Evolutionary conservation across 768 basidiomycete genomes (phyloP).

Genomic region (Ramaria sp.): DNA sequence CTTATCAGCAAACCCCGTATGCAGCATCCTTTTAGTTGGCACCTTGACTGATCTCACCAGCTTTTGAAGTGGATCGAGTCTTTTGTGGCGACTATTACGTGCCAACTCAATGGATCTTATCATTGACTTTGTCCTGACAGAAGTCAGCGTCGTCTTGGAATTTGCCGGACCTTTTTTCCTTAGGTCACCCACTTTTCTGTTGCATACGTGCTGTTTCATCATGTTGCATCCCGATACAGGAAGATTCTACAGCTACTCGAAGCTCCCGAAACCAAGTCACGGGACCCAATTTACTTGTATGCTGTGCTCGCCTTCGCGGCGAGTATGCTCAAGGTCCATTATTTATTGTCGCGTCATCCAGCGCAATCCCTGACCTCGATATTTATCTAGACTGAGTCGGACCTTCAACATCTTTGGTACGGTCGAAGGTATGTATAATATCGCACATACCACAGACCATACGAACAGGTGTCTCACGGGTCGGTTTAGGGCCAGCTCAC

Average conservation of each 20-base stretch:
- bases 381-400: conserved; percentile 6
- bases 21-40: background rate
- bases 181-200: conserved; percentile 12
- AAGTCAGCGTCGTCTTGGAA: conserved; percentile 20
- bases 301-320: conserved; percentile 8
- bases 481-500: conserved; percentile 12
- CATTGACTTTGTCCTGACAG: conserved; percentile 19
- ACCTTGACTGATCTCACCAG: background rate
- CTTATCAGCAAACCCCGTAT: conserved; percentile 5
- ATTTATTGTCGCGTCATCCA: background rate
- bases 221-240: background rate
- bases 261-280: background rate
- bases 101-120: conserved; percentile 14
- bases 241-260: conserved; percentile 19
- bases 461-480: background rate
- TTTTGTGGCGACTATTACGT: conserved; percentile 5
- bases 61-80: background rate
- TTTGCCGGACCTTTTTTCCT: conserved; percentile 27
- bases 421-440: conserved; percentile 12
- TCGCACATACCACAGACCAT: background rate
- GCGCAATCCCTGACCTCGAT: background rate
- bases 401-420: conserved; percentile 18
- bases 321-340: conserved; percentile 9
- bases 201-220: too few species aligned
- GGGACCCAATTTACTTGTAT: conserved; percentile 9